phyloP scores from a whole-genome alignment of 805 yeast species.

The Cyberlindnera japonica region DNA sequence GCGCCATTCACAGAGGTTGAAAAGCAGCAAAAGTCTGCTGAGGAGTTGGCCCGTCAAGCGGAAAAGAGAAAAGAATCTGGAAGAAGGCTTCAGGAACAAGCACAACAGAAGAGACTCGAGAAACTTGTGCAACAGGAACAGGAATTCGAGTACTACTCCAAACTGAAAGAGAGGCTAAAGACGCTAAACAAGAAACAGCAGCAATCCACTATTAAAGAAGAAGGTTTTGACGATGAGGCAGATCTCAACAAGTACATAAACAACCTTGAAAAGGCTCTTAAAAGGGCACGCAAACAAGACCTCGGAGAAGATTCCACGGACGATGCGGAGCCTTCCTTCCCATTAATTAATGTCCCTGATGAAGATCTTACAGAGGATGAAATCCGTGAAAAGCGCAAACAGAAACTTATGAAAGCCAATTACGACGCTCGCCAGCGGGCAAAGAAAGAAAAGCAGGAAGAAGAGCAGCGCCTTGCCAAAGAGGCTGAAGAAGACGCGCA shows the following conservation, averaged over 20 bases:
- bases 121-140: constrained; percentile 76
- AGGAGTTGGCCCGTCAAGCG: constrained; percentile 72
- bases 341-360: constrained; percentile 80
- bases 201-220: constrained; percentile 54
- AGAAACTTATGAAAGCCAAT: constrained; percentile 77
- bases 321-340: constrained; percentile 49
- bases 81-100: constrained; percentile 86
- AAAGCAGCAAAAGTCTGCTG: constrained; percentile 73
- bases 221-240: constrained; percentile 72
- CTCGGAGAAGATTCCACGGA: constrained; percentile 51
- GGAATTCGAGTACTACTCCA: constrained; percentile 68
- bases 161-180: constrained; percentile 49
- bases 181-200: constrained; percentile 50
- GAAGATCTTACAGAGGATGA: constrained; percentile 76
- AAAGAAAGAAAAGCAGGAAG: constrained; percentile 70
- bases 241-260: constrained; percentile 66
- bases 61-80: constrained; percentile 85
- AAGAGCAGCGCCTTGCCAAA: constrained; percentile 55
- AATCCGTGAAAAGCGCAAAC: constrained; percentile 82
- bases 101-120: constrained; percentile 77
- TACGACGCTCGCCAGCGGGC: constrained; percentile 85
- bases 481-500: constrained; percentile 62
- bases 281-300: constrained; percentile 61
- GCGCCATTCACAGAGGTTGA: constrained; percentile 70
- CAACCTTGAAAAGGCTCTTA: constrained; percentile 65